Base-by-base conservation (phyloP, 495 filamentous ascomycete species). In the Penicillium maclennaniae region DNA sequence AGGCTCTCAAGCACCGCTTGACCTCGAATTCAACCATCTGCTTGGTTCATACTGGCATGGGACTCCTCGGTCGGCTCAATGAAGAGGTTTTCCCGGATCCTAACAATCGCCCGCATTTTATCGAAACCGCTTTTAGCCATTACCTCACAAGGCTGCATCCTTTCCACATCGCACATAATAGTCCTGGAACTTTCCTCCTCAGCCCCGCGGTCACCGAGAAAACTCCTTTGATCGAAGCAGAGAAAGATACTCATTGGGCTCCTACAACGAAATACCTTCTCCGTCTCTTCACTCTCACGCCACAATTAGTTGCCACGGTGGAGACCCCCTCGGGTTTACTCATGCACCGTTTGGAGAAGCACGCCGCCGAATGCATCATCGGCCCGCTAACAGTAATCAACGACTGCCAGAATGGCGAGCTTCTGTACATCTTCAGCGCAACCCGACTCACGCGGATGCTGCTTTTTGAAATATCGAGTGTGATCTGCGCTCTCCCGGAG, bases 11-110 rank as follows among this genome's bases (percentile, higher is more conserved):
- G 6, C 77, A 88, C 54, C 80, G 90, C 8, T 72, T 98, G n/a
- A 81, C 82, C 28, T 70, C 75, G 4, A 71, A 81, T 14, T 90
- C 90, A 3, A 92, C 91, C 0, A 79, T 98, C 27, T 77, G 87
- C 37, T 81, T 98, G 20, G 61, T 95, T 5, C 87, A 95, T 47
- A 88, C 92, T 43, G 91, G 90, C 5, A 81, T 97, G 73, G 92
- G 92, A 2, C 66, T 86, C 3, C 69, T 91, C 25, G 89, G 96
- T n/a, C 75, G 79, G 34, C 69, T 96, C 17, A 88, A 88, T 55
- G 58, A 77, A 9, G 49, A 70, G 2, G 59, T 92, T 12, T 98
- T 95, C 60, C 77, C 81, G 0, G 76, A 90, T 59, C 76, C 80
- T 2, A 53, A 59, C 5, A 69, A 59, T 0, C 80, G 91, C 20